These are phyloP conservation scores for Aspergillus pseudotamarii DNA, from an alignment of 2,329 filamentous ascomycete genomes.

Conservation along the genomic window DNA sequence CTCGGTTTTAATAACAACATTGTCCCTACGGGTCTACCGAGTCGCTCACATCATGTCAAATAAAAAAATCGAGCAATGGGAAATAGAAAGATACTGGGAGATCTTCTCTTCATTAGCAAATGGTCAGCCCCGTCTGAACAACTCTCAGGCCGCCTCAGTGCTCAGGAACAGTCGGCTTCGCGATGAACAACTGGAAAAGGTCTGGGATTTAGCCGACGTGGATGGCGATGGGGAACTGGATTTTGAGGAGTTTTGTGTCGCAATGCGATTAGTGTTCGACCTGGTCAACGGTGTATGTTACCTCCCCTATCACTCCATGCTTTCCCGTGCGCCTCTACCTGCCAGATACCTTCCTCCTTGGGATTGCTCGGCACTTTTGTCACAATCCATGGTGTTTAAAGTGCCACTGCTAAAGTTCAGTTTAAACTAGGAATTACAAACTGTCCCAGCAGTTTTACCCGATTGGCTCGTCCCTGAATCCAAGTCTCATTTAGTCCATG, in stretches of 20 bases:
- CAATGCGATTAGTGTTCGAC: slow-evolving; percentile 97
- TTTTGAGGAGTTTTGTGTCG: slow-evolving; percentile 99
- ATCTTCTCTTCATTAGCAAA: slow-evolving; percentile 71
- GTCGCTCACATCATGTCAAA: slow-evolving; percentile 36
- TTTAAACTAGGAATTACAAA: slow-evolving; percentile 71
- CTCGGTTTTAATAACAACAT: slow-evolving; percentile 11
- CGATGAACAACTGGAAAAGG: slow-evolving; percentile 86
- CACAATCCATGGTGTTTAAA: neutral
- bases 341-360: neutral
- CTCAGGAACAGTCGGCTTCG: slow-evolving; percentile 73
- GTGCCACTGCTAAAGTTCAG: neutral
- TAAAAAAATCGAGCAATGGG: slow-evolving; percentile 68
- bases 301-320: slow-evolving; percentile 8
- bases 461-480: slow-evolving; percentile 98
- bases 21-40: slow-evolving; percentile 8
- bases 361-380: neutral
- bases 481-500: slow-evolving; percentile 87
- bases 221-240: slow-evolving; percentile 97
- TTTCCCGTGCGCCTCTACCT: slow-evolving; percentile 2
- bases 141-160: slow-evolving; percentile 69
- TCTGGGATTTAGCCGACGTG: slow-evolving; percentile 97
- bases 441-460: slow-evolving; percentile 82
- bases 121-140: slow-evolving; percentile 67
- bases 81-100: slow-evolving; percentile 79
- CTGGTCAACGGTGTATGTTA: slow-evolving; percentile 83